Conservation (phyloP, 1,139 yeast genomes). For the Blastobotrys capitulatus region DNA sequence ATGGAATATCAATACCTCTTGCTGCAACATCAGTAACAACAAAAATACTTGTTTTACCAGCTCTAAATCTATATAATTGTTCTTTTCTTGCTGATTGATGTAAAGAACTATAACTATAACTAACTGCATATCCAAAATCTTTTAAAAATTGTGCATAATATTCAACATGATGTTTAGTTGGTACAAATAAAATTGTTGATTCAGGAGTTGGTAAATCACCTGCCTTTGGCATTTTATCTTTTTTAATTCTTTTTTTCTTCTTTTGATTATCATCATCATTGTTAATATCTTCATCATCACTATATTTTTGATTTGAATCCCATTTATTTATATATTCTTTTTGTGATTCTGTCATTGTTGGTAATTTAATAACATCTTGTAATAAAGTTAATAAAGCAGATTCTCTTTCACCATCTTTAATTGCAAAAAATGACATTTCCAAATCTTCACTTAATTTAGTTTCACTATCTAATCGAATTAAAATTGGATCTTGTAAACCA, state of each 20-base stretch:
- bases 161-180: conserved; percentile 97
- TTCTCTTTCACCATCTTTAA: conserved; percentile 83
- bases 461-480: conserved; percentile 90
- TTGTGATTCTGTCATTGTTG: conserved; percentile 56
- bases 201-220: conserved; percentile 75
- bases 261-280: conserved; percentile 28
- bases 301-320: conserved; percentile 16
- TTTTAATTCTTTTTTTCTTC: conserved; percentile 40
- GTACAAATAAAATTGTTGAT: conserved; percentile 91
- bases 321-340: conserved; percentile 46
- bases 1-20: conserved; percentile 98
- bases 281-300: conserved; percentile 40
- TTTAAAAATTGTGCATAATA: conserved; percentile 66
- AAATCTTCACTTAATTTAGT: conserved; percentile 82
- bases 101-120: conserved; percentile 88
- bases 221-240: conserved; percentile 66
- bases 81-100: conserved; percentile 93
- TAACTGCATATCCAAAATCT: conserved; percentile 77
- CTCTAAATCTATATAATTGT: conserved; percentile 78
- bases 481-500: conserved; percentile 84
- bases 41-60: conserved; percentile 73
- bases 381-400: conserved; percentile 71
- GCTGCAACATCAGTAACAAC: conserved; percentile 99
- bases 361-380: conserved; percentile 82
- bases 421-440: conserved; percentile 81